Conservation (phyloP, 164 flowering plant genomes). For the Brasenia schreberi region DNA sequence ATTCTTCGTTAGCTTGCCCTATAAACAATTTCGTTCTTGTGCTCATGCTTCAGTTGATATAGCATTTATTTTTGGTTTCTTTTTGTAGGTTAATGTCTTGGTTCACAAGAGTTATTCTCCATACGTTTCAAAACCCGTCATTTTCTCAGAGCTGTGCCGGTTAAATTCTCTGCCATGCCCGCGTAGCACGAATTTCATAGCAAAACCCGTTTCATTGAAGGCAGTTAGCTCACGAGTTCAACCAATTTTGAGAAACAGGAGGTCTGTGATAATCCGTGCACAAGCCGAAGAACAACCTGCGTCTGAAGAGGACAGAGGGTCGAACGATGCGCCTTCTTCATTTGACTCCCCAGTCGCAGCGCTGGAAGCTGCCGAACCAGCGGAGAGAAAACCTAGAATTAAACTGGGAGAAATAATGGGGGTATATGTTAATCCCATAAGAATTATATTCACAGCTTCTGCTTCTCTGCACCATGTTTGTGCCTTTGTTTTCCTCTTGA, state of each 20-base stretch:
- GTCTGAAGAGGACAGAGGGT: not conserved
- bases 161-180: not conserved
- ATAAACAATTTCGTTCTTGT: no score
- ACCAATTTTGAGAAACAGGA: not conserved
- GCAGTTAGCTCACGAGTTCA: not conserved
- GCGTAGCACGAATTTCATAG: not conserved
- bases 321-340: not conserved
- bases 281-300: not conserved
- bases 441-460: not conserved
- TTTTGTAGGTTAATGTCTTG: not conserved
- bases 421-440: constrained; percentile 22
- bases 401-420: constrained; percentile 91
- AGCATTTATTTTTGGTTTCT: no score
- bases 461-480: not conserved
- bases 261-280: not conserved
- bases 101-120: not conserved
- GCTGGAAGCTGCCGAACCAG: constrained; percentile 10
- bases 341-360: not conserved
- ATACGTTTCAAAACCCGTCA: not conserved
- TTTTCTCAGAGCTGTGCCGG: not conserved
- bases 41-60: no score
- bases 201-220: not conserved
- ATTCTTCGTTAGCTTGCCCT: not conserved
- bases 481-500: not conserved
- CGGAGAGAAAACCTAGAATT: constrained; percentile 23